Conservation (phyloP, 352 stramenopile species). For the Aphanomyces stellatus region DNA sequence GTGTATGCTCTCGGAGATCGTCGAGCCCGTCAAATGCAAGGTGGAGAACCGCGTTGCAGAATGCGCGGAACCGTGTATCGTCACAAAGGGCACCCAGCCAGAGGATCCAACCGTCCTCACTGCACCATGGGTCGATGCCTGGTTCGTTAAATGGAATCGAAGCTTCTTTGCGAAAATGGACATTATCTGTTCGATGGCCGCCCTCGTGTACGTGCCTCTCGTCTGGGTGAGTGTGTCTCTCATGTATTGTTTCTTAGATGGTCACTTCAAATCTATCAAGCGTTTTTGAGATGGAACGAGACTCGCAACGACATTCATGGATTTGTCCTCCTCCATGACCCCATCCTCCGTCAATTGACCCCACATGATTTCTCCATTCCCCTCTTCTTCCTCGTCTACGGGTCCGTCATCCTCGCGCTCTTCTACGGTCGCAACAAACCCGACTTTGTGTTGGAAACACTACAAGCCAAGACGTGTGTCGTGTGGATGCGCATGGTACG, state of each 20-base stretch:
- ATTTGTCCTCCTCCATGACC: conserved; percentile 26
- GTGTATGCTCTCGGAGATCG: conserved; percentile 2
- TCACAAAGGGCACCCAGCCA: not conserved
- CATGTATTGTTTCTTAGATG: conserved; percentile 16
- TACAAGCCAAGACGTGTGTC: conserved; percentile 27
- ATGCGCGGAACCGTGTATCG: not conserved
- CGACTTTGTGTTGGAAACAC: conserved; percentile 29
- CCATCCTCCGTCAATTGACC: conserved; percentile 23
- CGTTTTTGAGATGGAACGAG: conserved; percentile 31
- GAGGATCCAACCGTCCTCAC: not conserved
- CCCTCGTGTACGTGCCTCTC: conserved; percentile 6
- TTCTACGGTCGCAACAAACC: conserved; percentile 29
- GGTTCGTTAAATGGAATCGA: conserved; percentile 12
- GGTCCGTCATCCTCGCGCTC: conserved; percentile 21
- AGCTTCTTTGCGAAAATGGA: conserved; percentile 11
- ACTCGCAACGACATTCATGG: conserved; percentile 25
- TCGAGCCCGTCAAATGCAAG: not conserved
- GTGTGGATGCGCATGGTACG: conserved; percentile 33
- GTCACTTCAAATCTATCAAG: conserved; percentile 25
- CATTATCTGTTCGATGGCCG: not conserved
- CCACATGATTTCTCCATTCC: conserved; percentile 26
- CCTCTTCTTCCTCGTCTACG: conserved; percentile 30
- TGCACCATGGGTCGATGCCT: not conserved
- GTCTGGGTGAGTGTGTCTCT: not conserved
- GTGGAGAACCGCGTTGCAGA: not conserved